These are phyloP conservation scores for Malbranchea cinnamomea DNA, from an alignment of 2,329 filamentous ascomycete species.

Conservation along the genomic window DNA sequence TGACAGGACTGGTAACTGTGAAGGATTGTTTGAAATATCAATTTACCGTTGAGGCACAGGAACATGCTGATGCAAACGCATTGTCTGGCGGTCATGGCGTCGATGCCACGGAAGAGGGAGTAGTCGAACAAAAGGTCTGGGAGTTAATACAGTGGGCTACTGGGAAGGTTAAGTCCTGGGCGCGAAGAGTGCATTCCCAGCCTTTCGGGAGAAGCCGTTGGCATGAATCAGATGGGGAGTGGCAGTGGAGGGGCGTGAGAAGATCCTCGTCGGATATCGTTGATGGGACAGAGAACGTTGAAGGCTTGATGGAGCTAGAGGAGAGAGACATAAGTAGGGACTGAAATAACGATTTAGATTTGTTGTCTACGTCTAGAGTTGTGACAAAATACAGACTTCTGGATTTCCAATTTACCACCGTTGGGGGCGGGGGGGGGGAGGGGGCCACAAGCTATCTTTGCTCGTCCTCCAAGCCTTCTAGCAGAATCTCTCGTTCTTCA, in stretches of 20 bases:
- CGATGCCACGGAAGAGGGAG: constrained; percentile 7
- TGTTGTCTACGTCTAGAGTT: too few relatives aligned
- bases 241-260: constrained; percentile 12
- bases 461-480: constrained; percentile 5
- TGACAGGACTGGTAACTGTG: constrained; percentile 78
- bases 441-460: constrained; percentile 4
- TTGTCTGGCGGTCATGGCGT: constrained; percentile 12
- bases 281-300: constrained; percentile 38
- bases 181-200: constrained; percentile 7
- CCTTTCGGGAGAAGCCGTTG: background rate
- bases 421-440: too few relatives aligned
- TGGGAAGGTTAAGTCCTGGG: constrained; percentile 11
- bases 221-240: background rate
- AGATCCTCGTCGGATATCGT: constrained; percentile 27
- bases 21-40: constrained; percentile 97
- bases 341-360: constrained; percentile 5
- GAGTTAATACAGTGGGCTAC: constrained; percentile 20
- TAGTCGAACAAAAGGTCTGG: constrained; percentile 24
- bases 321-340: constrained; percentile 14
- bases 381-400: too few relatives aligned
- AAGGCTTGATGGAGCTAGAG: constrained; percentile 32
- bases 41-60: constrained; percentile 83
- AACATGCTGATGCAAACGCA: constrained; percentile 38
- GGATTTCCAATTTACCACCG: too few relatives aligned
- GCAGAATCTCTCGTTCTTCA: constrained; percentile 5